Conservation (phyloP, 768 basidiomycete species). For the Lentinula aciculospora region DNA sequence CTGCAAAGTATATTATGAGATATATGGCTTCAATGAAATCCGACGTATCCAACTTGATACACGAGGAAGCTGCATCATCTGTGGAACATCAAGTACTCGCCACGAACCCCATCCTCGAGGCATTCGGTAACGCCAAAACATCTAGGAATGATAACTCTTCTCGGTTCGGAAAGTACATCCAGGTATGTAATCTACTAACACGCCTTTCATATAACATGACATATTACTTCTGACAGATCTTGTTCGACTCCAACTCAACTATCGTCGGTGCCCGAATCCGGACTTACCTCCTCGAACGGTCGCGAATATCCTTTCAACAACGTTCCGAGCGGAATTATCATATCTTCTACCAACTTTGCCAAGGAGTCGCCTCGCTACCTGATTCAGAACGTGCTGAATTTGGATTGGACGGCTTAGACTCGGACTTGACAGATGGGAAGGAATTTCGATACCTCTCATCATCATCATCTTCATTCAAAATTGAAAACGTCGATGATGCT, state of each 20-base stretch:
- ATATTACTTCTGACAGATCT: conserved; percentile 86
- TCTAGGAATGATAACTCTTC: conserved; percentile 99
- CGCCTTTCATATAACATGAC: conserved; percentile 65
- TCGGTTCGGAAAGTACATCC: conserved; percentile 98
- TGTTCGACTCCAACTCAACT: conserved; percentile 81
- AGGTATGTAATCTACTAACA: conserved; percentile 90
- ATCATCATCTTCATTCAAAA: conserved; percentile 80
- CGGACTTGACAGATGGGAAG: conserved; percentile 45
- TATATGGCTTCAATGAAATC: conserved; percentile 99
- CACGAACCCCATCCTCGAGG: conserved; percentile 98
- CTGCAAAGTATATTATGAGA: conserved; percentile 99
- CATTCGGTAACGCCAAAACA: conserved; percentile 99
- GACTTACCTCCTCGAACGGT: conserved; percentile 96
- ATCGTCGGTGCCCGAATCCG: conserved; percentile 99
- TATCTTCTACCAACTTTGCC: conserved; percentile 98
- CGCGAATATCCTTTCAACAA: conserved; percentile 96
- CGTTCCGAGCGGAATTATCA: conserved; percentile 97
- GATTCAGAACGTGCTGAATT: conserved; percentile 84
- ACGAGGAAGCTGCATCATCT: conserved; percentile 69
- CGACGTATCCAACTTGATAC: conserved; percentile 68
- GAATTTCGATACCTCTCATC: conserved; percentile 89
- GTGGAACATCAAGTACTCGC: conserved; percentile 97
- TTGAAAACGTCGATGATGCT: conserved; percentile 89
- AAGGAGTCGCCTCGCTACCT: conserved; percentile 64
- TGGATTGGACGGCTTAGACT: conserved; percentile 57